Percentiles rank a stretch among this genome's conserved stretches.
Evolutionary conservation across 2,329 filamentous ascomycete genomes (phyloP).

Genomic region (Fusarium tuaranense): DNA sequence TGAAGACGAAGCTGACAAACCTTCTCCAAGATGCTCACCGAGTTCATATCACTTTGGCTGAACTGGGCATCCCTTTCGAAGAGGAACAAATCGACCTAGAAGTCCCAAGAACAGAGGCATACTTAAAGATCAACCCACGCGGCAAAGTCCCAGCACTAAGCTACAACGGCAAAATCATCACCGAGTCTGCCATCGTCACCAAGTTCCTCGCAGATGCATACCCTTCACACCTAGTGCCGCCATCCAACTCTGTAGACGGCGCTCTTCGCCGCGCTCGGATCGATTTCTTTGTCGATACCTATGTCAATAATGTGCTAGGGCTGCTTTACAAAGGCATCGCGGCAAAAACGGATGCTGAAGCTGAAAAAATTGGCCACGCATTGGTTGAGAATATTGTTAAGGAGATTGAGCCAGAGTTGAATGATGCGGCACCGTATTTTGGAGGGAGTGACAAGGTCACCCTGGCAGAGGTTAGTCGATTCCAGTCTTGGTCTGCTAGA

Average conservation of each 20-base stretch:
- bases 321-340: background rate
- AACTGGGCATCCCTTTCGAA: background rate
- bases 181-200: slow-evolving; percentile 35
- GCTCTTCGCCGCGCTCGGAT: slow-evolving; percentile 3
- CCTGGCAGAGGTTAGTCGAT: background rate
- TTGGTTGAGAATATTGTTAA: background rate
- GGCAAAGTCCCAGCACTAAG: background rate
- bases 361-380: background rate
- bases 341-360: background rate
- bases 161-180: background rate
- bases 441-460: background rate
- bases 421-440: background rate
- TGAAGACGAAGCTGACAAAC: background rate
- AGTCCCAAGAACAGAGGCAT: slow-evolving; percentile 47
- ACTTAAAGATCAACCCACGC: slow-evolving; percentile 11
- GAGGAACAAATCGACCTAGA: slow-evolving; percentile 12
- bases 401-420: background rate
- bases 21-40: background rate
- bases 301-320: background rate
- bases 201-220: slow-evolving; percentile 6
- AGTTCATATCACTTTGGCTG: background rate
- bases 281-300: slow-evolving; percentile 13
- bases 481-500: background rate
- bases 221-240: background rate
- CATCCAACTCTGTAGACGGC: background rate